Conservation (phyloP, 495 filamentous ascomycete genomes). For the Aspergillus steynii region DNA sequence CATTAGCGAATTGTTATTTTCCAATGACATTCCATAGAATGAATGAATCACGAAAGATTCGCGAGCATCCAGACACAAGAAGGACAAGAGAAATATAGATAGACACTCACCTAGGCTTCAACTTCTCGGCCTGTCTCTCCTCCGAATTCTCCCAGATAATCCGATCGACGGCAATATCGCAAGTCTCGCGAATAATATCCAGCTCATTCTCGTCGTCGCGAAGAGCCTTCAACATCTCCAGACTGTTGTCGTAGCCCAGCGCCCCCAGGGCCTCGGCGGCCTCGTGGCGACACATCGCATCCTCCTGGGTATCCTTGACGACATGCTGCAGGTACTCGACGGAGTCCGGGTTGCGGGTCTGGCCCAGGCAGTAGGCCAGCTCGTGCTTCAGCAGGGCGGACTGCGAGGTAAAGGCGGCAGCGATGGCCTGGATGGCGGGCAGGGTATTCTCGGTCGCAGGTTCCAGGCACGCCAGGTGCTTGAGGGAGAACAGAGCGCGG, state of each 20-base stretch:
- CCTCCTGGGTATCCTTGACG: conserved; percentile 76
- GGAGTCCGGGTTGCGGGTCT: conserved; percentile 74
- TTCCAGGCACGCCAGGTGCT: conserved; percentile 77
- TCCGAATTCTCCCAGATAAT: conserved; percentile 90
- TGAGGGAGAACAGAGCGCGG: conserved; percentile 96
- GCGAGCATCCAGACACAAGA: neutral
- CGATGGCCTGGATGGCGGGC: conserved; percentile 87
- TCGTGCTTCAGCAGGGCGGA: conserved; percentile 93
- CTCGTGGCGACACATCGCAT: conserved; percentile 95
- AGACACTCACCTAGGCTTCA: conserved; percentile 68
- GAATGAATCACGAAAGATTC: neutral
- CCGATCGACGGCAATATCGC: conserved; percentile 90
- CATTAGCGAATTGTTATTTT: neutral
- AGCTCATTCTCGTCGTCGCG: conserved; percentile 70
- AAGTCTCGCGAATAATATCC: conserved; percentile 88
- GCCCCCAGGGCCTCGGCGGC: conserved; percentile 94
- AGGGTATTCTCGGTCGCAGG: conserved; percentile 61
- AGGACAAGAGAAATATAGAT: neutral
- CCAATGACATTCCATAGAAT: neutral
- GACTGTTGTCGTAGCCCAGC: conserved; percentile 68
- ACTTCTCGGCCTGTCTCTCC: conserved; percentile 66
- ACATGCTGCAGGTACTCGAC: conserved; percentile 72
- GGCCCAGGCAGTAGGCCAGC: conserved; percentile 94
- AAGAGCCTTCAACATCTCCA: conserved; percentile 69
- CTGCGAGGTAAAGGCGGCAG: conserved; percentile 78